Base-by-base conservation (phyloP, 768 basidiomycete genomes). In the Aureoboletus auriporus region DNA sequence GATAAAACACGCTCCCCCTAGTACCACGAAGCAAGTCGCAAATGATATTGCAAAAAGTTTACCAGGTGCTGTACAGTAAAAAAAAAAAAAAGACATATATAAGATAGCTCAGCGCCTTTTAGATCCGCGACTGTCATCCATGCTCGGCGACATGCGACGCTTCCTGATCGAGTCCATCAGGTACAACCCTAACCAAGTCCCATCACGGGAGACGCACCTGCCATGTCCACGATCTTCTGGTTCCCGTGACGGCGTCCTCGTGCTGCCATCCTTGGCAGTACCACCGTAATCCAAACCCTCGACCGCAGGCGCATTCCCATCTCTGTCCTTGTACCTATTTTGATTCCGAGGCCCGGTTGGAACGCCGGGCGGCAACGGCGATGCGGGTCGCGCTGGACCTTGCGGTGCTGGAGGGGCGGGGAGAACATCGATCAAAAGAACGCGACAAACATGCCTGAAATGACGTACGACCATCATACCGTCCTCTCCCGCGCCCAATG, bases 231-330 rank as follows among this genome's bases (percentile, higher is more conserved):
- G 75, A 44, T 86, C 84, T 57, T 87, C 84, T 30, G 82, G 78
- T 54, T 88, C 84, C 16, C 77, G 77, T 45, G 80, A 82, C 0
- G 83, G 76, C 42, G 81, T 85, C 54, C 83, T 57, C 46, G 68
- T 61, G 45, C 64, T 40, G 39, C 64, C 68, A 36, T 77, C 73
- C 55, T 76, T 75, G 46, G 67, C 71, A 26, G 60, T 77, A 38
- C 83, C 88, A 3, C 88, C 89, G 56, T 93, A 93, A 63, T 93
- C 90, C 59, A 93, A 67, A n/a, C 90, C 89, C 61, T 92, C 89
- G 11, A 89, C 87, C 26, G 88, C 88, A 51, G 88, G 85, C 1
- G 87, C 86, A 59, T 89, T 89, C 13, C 81, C 83, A 60, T 92
- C 89, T 36, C 89, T 77, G 65, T 93, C 90, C 72, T 91, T 92